These are phyloP conservation scores for Aspergillus avenaceus DNA, from an alignment of 495 filamentous ascomycete species.

Conservation along the genomic window DNA sequence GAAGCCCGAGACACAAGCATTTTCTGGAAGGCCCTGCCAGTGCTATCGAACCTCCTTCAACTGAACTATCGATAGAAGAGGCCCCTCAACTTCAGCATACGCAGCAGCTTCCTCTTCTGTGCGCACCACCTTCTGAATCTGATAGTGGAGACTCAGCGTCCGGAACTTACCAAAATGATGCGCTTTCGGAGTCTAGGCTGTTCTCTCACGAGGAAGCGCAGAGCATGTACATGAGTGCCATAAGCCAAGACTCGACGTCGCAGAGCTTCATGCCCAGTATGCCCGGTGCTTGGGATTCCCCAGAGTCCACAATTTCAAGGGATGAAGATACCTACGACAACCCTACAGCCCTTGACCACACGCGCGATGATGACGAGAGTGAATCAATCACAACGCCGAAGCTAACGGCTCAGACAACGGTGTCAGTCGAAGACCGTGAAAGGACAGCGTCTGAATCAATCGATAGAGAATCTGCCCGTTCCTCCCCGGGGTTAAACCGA, in stretches of 20 bases:
- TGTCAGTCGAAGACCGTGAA: constrained; percentile 6
- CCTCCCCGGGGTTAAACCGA: constrained; percentile 18
- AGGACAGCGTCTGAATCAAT: constrained; percentile 9
- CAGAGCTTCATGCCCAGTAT: constrained; percentile 44
- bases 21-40: neutral
- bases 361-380: constrained; percentile 7
- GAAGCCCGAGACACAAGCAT: constrained; percentile 1
- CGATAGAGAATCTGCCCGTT: constrained; percentile 17
- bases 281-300: constrained; percentile 59
- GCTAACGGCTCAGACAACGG: constrained; percentile 17
- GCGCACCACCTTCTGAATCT: constrained; percentile 20
- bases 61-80: neutral
- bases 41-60: neutral
- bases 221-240: constrained; percentile 91
- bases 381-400: constrained; percentile 28
- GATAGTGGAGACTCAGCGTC: constrained; percentile 20
- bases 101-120: constrained; percentile 5
- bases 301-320: constrained; percentile 13
- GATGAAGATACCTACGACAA: neutral
- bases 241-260: constrained; percentile 39
- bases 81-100: neutral
- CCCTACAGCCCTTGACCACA: neutral
- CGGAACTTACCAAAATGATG: constrained; percentile 30
- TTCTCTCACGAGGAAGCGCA: constrained; percentile 91
- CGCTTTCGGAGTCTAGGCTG: constrained; percentile 68